Conservation (phyloP, 2,329 filamentous ascomycete genomes). For the Xylaria sp. region DNA sequence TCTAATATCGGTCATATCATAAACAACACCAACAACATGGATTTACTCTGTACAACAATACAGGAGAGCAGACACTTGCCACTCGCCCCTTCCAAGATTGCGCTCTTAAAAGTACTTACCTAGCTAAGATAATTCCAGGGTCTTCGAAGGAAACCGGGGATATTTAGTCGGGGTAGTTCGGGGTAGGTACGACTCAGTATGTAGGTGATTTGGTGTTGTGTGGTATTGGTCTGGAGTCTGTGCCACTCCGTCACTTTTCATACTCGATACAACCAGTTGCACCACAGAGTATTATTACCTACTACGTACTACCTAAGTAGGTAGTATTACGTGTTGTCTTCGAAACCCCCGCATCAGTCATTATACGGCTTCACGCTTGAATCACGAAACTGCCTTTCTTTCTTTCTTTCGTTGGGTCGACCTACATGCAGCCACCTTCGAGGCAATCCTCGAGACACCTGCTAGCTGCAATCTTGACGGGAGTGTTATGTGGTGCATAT, state of each 20-base stretch:
- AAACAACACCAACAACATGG: not conserved
- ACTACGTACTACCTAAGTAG: not conserved
- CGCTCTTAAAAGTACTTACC: not conserved
- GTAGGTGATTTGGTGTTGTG: not conserved
- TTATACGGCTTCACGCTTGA: constrained; percentile 23
- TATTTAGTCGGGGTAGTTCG: not conserved
- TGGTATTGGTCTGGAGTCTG: not conserved
- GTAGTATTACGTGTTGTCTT: constrained; percentile 1
- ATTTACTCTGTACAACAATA: not conserved
- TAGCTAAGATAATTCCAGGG: not conserved
- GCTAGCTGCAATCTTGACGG: not conserved
- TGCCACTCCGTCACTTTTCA: not conserved
- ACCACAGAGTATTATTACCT: not conserved
- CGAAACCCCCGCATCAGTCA: constrained; percentile 9
- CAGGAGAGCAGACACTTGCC: not conserved
- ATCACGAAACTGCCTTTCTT: not conserved
- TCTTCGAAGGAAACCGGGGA: constrained; percentile 4
- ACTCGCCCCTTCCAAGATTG: not conserved
- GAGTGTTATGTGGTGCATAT: not conserved
- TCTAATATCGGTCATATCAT: constrained; percentile 17
- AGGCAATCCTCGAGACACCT: not conserved
- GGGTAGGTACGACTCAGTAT: no score
- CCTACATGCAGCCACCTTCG: not conserved
- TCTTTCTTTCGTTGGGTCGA: not conserved
- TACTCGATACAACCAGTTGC: not conserved